Evolutionary conservation across 805 yeast genomes (phyloP).

Genomic region (Millerozyma miso): DNA sequence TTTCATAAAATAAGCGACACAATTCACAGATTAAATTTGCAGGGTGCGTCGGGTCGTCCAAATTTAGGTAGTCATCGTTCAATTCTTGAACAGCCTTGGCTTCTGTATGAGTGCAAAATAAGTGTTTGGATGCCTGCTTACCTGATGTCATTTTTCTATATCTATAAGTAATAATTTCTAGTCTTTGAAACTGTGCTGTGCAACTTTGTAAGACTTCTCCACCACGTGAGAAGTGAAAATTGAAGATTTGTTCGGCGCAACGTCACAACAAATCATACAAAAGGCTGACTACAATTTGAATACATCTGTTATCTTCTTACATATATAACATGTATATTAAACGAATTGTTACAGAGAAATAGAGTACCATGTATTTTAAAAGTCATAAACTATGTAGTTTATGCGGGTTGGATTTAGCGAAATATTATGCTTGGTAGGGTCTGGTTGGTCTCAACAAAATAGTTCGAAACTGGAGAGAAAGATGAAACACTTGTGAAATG

Average conservation of each 20-base stretch:
- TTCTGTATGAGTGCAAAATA: slow-evolving; percentile 2
- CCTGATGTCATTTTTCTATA: no score
- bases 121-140: not conserved
- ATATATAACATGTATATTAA: not conserved
- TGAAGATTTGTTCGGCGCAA: no score
- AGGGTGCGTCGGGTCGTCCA: slow-evolving; percentile 52
- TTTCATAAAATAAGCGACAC: slow-evolving; percentile 69
- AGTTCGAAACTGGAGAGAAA: no score
- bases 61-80: slow-evolving; percentile 21
- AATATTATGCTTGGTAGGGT: not conserved
- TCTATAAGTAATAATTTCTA: no score
- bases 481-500: no score
- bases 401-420: not conserved
- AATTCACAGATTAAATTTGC: slow-evolving; percentile 81
- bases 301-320: not conserved
- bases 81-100: slow-evolving; percentile 12
- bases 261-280: no score
- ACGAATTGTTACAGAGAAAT: not conserved
- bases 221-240: not conserved
- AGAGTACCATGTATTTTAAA: not conserved
- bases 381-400: not conserved
- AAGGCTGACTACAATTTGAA: no score
- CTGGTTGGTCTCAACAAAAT: no score
- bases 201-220: no score
- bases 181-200: no score